Conservation (phyloP, 2,329 filamentous ascomycete genomes). For the Kalmusia sp. region DNA sequence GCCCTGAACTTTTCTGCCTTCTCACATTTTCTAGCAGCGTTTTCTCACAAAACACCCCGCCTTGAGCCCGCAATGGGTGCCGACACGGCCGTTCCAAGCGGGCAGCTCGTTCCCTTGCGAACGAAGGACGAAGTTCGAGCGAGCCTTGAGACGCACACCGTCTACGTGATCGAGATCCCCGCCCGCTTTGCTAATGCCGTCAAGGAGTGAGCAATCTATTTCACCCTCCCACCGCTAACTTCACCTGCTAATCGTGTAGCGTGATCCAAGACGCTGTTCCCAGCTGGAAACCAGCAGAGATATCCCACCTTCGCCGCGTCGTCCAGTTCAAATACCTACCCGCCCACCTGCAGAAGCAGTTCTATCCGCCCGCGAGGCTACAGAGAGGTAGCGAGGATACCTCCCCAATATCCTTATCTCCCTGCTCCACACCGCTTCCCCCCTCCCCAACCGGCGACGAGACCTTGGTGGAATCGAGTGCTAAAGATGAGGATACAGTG, state of each 20-base stretch:
- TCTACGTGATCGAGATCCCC: constrained; percentile 75
- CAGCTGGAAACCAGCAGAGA: constrained; percentile 51
- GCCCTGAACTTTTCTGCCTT: neutral
- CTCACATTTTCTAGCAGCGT: neutral
- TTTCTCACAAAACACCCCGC: neutral
- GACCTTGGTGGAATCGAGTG: constrained; percentile 24
- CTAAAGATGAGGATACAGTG: constrained; percentile 42
- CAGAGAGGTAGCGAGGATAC: constrained; percentile 44
- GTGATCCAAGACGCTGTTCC: constrained; percentile 54
- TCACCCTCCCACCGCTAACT: constrained; percentile 14
- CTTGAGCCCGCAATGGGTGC: constrained; percentile 7
- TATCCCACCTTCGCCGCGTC: constrained; percentile 74
- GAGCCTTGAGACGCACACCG: constrained; percentile 62
- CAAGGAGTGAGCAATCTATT: constrained; percentile 66
- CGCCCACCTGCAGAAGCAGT: constrained; percentile 59
- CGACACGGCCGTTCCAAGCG: constrained; percentile 2
- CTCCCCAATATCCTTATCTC: constrained; percentile 34
- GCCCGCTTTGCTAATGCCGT: constrained; percentile 75
- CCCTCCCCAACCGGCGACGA: constrained; percentile 13
- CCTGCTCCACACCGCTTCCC: constrained; percentile 23
- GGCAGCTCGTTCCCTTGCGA: constrained; percentile 48
- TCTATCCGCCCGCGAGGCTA: constrained; percentile 39
- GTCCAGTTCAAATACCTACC: constrained; percentile 75
- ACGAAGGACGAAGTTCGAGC: constrained; percentile 60
- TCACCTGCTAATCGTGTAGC: constrained; percentile 42